Conservation (phyloP, 2,329 filamentous ascomycete genomes). For the Podosphaera aphanis region DNA sequence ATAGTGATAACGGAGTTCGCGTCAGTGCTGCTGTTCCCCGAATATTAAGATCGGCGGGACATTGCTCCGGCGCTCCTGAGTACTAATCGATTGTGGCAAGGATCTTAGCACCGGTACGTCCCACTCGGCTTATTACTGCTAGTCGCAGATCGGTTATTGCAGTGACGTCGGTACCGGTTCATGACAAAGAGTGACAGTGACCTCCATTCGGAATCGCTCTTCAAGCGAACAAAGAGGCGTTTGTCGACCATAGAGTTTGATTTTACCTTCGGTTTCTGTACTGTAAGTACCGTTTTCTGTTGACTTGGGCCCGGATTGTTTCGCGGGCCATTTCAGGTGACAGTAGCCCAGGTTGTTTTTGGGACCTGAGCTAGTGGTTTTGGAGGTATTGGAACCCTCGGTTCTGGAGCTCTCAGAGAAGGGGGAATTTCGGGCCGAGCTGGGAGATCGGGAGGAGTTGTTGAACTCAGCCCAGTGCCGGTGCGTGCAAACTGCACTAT, state of each 20-base stretch:
- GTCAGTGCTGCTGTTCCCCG: too few species aligned
- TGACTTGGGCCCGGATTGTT: not conserved
- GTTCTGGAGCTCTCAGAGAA: not conserved
- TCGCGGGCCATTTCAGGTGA: not conserved
- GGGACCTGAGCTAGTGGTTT: not conserved
- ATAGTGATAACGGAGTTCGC: too few species aligned
- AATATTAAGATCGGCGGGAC: too few species aligned
- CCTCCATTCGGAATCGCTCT: not conserved
- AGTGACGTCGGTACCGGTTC: too few species aligned
- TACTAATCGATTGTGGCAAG: too few species aligned
- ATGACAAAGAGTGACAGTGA: not conserved
- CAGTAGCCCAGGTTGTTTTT: not conserved
- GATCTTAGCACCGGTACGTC: too few species aligned
- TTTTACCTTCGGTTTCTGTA: not conserved
- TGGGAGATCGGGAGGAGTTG: not conserved
- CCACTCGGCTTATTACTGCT: too few species aligned
- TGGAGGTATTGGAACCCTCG: not conserved
- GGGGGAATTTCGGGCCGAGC: not conserved
- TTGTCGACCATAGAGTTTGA: not conserved
- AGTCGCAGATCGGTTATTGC: too few species aligned
- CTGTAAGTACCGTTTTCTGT: not conserved
- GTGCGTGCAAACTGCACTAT: too few species aligned
- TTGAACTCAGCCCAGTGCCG: too few species aligned
- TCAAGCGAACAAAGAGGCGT: not conserved
- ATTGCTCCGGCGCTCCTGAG: too few species aligned